These are phyloP conservation scores for Clitopilus passeckerianus DNA, from an alignment of 768 basidiomycete species.

Conservation along the genomic window DNA sequence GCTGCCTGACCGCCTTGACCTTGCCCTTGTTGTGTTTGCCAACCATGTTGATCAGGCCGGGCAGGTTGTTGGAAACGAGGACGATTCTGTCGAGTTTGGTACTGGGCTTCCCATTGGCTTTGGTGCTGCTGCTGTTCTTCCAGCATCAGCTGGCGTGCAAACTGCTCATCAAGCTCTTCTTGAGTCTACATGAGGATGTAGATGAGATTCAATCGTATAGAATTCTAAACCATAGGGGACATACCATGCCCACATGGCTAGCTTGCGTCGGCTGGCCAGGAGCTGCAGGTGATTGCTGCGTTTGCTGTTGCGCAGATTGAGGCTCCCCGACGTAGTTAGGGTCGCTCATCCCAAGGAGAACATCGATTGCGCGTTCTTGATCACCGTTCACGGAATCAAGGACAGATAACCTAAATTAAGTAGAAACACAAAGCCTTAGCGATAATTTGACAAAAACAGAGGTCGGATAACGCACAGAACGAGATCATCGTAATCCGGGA, in stretches of 20 bases:
- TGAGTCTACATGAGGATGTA: slow-evolving; percentile 35
- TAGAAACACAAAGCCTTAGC: background rate
- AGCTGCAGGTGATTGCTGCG: background rate
- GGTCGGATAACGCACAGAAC: slow-evolving; percentile 45
- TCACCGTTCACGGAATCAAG: slow-evolving; percentile 67
- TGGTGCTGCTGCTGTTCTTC: slow-evolving; percentile 50
- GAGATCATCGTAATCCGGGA: slow-evolving; percentile 76
- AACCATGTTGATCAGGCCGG: slow-evolving; percentile 14
- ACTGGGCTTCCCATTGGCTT: slow-evolving; percentile 26
- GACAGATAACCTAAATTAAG: slow-evolving; percentile 49
- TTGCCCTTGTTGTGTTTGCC: slow-evolving; percentile 17
- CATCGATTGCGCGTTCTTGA: slow-evolving; percentile 73
- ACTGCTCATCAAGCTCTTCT: slow-evolving; percentile 73
- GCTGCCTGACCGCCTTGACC: slow-evolving; percentile 15
- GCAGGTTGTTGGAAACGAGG: slow-evolving; percentile 5
- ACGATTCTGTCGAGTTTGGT: slow-evolving; percentile 10
- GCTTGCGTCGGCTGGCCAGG: background rate
- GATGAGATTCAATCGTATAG: background rate
- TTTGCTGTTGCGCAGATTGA: background rate
- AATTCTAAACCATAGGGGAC: background rate
- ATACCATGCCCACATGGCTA: background rate
- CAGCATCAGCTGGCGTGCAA: slow-evolving; percentile 67
- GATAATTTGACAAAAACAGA: background rate
- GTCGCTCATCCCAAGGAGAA: slow-evolving; percentile 82
- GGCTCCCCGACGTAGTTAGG: slow-evolving; percentile 55